Evolutionary conservation across 1,284 basidiomycete genomes (phyloP).

Genomic region (Trichosporon asahii): DNA sequence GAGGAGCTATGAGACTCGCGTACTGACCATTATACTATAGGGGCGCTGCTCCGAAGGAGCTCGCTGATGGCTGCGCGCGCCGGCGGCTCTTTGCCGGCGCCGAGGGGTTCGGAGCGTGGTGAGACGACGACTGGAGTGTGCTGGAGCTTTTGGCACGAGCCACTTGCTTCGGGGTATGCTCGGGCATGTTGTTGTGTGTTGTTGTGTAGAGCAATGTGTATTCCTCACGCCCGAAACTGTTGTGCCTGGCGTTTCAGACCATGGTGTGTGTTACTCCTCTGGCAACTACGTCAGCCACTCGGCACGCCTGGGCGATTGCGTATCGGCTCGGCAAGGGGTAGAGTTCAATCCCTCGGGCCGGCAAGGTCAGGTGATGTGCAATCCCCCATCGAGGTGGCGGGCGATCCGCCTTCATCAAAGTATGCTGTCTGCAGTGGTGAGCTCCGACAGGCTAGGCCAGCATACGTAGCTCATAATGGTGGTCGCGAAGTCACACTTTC

Average conservation of each 20-base stretch:
- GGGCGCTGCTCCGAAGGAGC: neutral
- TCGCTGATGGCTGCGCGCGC: neutral
- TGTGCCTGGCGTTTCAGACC: neutral
- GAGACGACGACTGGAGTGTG: neutral
- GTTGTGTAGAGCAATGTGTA: neutral
- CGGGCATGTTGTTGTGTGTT: too few relatives aligned
- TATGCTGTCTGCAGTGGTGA: too few relatives aligned
- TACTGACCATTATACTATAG: conserved; percentile 4
- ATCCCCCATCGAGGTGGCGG: too few relatives aligned
- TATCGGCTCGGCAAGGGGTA: neutral
- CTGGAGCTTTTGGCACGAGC: too few relatives aligned
- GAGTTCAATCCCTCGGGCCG: neutral
- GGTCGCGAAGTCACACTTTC: too few relatives aligned
- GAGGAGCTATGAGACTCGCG: neutral
- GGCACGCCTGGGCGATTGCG: neutral
- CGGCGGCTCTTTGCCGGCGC: neutral
- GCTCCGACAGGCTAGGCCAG: too few relatives aligned
- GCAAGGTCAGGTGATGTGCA: neutral
- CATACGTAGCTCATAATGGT: too few relatives aligned
- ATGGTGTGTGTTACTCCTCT: too few relatives aligned
- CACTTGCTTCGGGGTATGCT: neutral
- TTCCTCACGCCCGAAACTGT: neutral
- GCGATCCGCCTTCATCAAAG: too few relatives aligned
- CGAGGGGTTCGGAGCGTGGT: neutral
- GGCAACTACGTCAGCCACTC: neutral